Conservation (phyloP, 108 stramenopile species). For the Nitzschia sp. region DNA sequence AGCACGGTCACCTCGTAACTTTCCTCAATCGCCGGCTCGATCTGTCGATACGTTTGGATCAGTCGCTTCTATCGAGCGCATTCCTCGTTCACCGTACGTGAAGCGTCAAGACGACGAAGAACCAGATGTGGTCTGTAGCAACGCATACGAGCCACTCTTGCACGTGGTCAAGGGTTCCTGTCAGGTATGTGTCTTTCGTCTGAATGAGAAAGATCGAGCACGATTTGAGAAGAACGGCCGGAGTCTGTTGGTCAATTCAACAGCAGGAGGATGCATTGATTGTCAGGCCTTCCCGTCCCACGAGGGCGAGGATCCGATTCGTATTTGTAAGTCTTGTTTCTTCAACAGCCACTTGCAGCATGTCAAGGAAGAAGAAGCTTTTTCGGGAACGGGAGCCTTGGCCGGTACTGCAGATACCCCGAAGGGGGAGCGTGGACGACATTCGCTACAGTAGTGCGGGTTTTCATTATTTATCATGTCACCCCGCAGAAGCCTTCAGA, state of each 20-base stretch:
- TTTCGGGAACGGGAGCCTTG: conserved; percentile 22
- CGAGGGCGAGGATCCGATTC: conserved; percentile 35
- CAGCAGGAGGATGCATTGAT: conserved; percentile 24
- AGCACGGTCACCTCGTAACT: conserved; percentile 9
- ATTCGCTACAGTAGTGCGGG: neutral
- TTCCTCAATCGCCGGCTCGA: conserved; percentile 8
- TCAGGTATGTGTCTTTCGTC: conserved; percentile 34
- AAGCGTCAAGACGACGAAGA: neutral
- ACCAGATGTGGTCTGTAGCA: conserved; percentile 4
- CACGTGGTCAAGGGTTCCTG: conserved; percentile 15
- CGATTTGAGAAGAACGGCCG: conserved; percentile 33
- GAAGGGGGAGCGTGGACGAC: neutral
- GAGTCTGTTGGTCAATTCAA: conserved; percentile 20
- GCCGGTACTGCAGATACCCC: conserved; percentile 8
- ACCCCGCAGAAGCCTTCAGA: too few relatives aligned
- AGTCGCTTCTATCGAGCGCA: conserved; percentile 8
- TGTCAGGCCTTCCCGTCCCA: conserved; percentile 32
- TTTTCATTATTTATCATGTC: too few relatives aligned
- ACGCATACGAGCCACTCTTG: conserved; percentile 15
- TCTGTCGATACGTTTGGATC: conserved; percentile 24
- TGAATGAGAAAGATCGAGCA: conserved; percentile 15
- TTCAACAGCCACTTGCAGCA: conserved; percentile 30
- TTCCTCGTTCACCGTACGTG: conserved; percentile 14
- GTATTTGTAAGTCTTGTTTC: conserved; percentile 35
- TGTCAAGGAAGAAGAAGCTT: conserved; percentile 3